Conservation (phyloP, 2,329 filamentous ascomycete genomes). For the Nothopassalora personata region DNA sequence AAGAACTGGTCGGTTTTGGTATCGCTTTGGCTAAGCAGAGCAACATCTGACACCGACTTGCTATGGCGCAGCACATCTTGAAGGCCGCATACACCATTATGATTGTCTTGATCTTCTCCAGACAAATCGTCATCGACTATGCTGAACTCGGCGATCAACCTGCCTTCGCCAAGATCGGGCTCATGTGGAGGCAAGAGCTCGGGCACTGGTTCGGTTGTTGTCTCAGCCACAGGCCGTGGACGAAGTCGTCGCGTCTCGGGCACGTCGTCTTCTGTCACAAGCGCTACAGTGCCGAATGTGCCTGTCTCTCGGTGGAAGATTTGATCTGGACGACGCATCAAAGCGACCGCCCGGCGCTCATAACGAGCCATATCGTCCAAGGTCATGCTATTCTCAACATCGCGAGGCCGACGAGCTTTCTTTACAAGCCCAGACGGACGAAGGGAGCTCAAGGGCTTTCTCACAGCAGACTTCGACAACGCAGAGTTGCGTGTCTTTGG, state of each 20-base stretch:
- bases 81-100: neutral
- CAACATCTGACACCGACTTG: neutral
- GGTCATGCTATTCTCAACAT: conserved; percentile 1
- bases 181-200: neutral
- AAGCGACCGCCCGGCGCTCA: neutral
- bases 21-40: neutral
- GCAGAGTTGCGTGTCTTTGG: neutral
- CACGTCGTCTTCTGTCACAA: neutral
- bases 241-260: neutral
- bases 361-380: conserved; percentile 1
- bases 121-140: neutral
- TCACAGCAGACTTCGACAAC: neutral
- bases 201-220: neutral
- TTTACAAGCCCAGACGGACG: neutral
- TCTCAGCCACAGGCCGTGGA: neutral
- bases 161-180: neutral
- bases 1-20: conserved; percentile 6
- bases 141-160: neutral
- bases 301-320: neutral
- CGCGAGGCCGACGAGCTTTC: neutral
- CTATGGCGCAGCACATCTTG: neutral
- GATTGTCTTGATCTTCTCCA: neutral
- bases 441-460: neutral
- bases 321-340: neutral
- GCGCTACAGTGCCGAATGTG: neutral